phyloP scores from a whole-genome alignment of 768 basidiomycete genomes.

The Amanita pseudoporphyria region DNA sequence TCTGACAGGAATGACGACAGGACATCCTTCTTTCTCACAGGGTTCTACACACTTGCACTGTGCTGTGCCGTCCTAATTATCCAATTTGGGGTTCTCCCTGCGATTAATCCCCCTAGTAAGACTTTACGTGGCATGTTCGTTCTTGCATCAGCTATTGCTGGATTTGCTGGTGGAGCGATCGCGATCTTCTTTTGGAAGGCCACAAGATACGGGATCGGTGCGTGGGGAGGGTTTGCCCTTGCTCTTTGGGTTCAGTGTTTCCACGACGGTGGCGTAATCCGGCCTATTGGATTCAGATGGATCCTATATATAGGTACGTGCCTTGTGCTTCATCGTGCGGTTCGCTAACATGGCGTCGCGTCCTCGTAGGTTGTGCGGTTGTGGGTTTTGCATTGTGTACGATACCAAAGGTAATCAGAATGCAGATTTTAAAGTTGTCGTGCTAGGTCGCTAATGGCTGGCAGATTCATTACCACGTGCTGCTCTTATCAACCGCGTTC shows the following conservation, averaged over 20 bases:
- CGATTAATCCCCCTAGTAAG: conserved; percentile 69
- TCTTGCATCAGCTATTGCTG: conserved; percentile 69
- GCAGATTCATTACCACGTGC: conserved; percentile 74
- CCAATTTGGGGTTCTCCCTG: conserved; percentile 79
- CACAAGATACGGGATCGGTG: conserved; percentile 74
- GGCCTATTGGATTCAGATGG: conserved; percentile 74
- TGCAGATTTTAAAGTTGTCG: conserved; percentile 4
- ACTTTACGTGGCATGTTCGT: conserved; percentile 88
- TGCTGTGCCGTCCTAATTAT: conserved; percentile 83
- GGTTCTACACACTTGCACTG: conserved; percentile 83
- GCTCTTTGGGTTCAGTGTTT: conserved; percentile 86
- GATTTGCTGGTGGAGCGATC: conserved; percentile 74
- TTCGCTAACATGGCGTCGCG: conserved; percentile 9
- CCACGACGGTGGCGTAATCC: conserved; percentile 72
- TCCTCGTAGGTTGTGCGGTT: conserved; percentile 51
- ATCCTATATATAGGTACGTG: conserved; percentile 74
- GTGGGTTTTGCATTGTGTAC: conserved; percentile 78
- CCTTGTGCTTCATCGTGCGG: conserved; percentile 8
- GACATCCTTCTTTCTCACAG: conserved; percentile 90
- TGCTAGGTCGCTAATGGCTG: conserved; percentile 8
- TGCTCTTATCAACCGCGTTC: conserved; percentile 80
- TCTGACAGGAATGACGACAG: conserved; percentile 26
- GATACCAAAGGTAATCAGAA: conserved; percentile 48
- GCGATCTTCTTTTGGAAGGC: conserved; percentile 92
- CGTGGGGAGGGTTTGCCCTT: conserved; percentile 81